phyloP scores from a whole-genome alignment of 108 stramenopile species.

The Aurantiochytrium sp. region DNA sequence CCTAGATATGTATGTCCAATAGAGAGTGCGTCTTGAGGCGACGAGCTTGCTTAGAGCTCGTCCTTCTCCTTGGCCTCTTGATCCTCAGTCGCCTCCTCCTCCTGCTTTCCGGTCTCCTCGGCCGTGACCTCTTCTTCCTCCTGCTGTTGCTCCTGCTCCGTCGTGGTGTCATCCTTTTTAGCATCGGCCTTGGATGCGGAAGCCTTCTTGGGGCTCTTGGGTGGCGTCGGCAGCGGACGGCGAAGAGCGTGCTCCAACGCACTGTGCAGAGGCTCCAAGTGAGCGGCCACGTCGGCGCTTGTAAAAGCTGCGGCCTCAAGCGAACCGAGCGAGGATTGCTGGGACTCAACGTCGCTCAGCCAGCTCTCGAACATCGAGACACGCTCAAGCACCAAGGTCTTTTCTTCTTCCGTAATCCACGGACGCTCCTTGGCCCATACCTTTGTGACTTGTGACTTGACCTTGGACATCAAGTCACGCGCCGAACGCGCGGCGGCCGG shows the following conservation, averaged over 20 bases:
- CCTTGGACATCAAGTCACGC: not conserved
- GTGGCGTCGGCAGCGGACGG: not conserved
- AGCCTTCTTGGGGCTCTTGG: not conserved
- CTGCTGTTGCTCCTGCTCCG: slow-evolving; percentile 15
- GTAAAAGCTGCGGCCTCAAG: not conserved
- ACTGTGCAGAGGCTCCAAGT: not conserved
- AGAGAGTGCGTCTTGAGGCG: not conserved
- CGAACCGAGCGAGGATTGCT: slow-evolving; percentile 41
- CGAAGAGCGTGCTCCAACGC: not conserved
- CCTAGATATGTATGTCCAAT: not conserved
- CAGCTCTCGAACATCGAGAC: slow-evolving; percentile 61
- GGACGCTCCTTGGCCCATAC: slow-evolving; percentile 72
- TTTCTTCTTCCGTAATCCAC: slow-evolving; percentile 84
- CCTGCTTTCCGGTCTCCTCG: slow-evolving; percentile 13
- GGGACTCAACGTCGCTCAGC: slow-evolving; percentile 64
- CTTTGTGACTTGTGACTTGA: slow-evolving; percentile 6
- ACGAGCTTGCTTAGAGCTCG: not conserved
- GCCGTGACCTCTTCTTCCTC: not conserved
- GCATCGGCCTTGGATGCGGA: slow-evolving; percentile 38
- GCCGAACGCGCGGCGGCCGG: slow-evolving; percentile 54
- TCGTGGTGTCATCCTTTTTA: slow-evolving; percentile 22
- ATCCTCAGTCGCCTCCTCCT: slow-evolving; percentile 27
- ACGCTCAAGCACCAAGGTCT: slow-evolving; percentile 63
- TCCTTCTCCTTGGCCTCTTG: not conserved
- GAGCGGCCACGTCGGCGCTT: not conserved